A percentile compares a stretch with the other conserved stretches of the same genome.
Evolutionary conservation across 306 rosid genomes (phyloP).

Genomic region (Corylus heterophylla): DNA sequence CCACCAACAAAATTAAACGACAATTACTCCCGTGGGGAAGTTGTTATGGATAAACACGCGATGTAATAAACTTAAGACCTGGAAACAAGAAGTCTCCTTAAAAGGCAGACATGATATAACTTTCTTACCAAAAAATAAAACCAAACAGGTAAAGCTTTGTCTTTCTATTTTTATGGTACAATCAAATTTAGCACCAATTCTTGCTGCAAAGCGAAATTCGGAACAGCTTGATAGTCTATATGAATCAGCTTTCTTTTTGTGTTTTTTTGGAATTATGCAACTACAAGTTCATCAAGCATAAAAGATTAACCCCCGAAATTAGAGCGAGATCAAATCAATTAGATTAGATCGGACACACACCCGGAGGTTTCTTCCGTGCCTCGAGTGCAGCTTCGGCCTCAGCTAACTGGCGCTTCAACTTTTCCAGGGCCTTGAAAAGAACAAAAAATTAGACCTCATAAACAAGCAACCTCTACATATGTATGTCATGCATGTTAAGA

Average conservation of each 20-base stretch:
- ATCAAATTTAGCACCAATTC: neutral
- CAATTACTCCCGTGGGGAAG: no score
- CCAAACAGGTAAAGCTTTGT: neutral
- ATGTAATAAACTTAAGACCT: neutral
- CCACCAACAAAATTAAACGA: neutral
- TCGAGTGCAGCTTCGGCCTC: slow-evolving; percentile 84
- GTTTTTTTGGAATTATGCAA: neutral
- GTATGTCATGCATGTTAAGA: neutral
- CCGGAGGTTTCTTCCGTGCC: slow-evolving; percentile 73
- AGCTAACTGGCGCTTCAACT: slow-evolving; percentile 72
- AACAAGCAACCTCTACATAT: slow-evolving; percentile 4
- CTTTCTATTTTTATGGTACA: neutral
- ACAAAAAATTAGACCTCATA: slow-evolving; percentile 4
- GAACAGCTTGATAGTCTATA: neutral
- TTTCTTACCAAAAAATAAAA: neutral
- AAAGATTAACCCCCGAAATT: neutral
- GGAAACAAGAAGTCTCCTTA: neutral
- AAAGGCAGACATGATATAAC: neutral
- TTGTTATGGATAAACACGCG: no score
- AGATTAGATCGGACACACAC: neutral
- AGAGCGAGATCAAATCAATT: slow-evolving; percentile 26
- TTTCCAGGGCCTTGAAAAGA: slow-evolving; percentile 57
- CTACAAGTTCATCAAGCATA: neutral
- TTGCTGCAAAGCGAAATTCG: neutral
- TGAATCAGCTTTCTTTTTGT: neutral